Percentiles rank a stretch among this genome's conserved stretches.
Conservation (phyloP, 306 rosid species). For the Quercus engelmannii region DNA sequence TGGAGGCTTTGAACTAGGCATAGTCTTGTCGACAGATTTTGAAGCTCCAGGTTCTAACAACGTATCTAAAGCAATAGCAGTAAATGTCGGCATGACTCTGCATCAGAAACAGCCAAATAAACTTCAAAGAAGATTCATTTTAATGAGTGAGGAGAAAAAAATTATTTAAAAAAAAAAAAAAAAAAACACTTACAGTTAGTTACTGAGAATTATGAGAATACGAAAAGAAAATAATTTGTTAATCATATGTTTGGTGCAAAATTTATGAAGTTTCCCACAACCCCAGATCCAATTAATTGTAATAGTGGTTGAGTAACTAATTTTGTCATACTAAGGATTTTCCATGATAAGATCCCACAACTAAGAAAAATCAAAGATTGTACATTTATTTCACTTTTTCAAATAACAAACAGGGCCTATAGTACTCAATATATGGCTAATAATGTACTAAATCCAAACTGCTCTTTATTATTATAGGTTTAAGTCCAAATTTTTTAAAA, state of each 20-base stretch:
- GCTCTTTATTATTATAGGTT: too few relatives aligned
- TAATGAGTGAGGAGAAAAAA: not conserved
- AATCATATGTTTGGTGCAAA: not conserved
- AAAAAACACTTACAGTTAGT: not conserved
- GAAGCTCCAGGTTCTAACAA: constrained; percentile 80
- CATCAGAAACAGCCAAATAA: constrained; percentile 25
- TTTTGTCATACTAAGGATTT: not conserved
- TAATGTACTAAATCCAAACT: not conserved
- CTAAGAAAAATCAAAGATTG: not conserved
- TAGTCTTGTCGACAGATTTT: constrained; percentile 57
- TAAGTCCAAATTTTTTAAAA: not conserved
- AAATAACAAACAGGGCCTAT: not conserved
- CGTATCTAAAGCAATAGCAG: constrained; percentile 82
- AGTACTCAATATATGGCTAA: not conserved
- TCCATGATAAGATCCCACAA: not conserved
- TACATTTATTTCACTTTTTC: not conserved
- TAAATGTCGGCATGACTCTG: constrained; percentile 79
- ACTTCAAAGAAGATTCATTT: not conserved
- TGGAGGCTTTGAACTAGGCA: constrained; percentile 48
- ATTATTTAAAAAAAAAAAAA: too few relatives aligned
- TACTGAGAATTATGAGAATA: not conserved
- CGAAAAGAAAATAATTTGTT: not conserved
- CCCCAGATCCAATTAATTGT: not conserved
- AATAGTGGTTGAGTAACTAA: not conserved
- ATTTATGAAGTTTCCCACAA: not conserved